Conservation (phyloP, 1,139 yeast genomes). For the Blastobotrys buckinghamii region DNA sequence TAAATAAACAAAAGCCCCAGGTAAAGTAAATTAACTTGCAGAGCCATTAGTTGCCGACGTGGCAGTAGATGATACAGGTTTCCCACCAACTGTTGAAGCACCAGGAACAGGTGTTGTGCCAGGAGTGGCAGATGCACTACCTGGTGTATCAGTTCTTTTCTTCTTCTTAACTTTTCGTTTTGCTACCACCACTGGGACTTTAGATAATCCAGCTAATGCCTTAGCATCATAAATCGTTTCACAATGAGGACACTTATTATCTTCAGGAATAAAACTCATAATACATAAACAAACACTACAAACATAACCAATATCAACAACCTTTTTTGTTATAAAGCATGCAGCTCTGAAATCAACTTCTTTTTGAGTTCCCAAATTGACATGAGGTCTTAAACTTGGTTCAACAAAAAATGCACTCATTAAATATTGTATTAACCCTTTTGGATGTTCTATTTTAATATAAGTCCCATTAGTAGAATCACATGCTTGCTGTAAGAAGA, state of each 20-base stretch:
- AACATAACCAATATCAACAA: conserved; percentile 89
- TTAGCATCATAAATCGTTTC: conserved; percentile 55
- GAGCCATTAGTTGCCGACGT: no score
- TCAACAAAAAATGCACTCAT: conserved; percentile 66
- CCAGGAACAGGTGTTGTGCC: conserved; percentile 1
- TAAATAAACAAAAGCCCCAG: no score
- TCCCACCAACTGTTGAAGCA: no score
- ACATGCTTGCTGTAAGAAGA: conserved; percentile 90
- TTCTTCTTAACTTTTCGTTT: conserved; percentile 40
- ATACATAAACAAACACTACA: conserved; percentile 92
- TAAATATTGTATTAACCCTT: conserved; percentile 72
- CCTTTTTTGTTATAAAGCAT: conserved; percentile 81
- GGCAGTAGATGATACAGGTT: no score
- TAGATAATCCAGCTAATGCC: conserved; percentile 48
- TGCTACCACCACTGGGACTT: conserved; percentile 48
- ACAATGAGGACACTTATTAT: conserved; percentile 59
- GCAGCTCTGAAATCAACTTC: conserved; percentile 93
- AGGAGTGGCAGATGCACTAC: neutral
- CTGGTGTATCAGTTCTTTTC: conserved; percentile 17
- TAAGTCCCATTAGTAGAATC: conserved; percentile 94
- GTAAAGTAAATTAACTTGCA: no score
- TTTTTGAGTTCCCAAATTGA: conserved; percentile 77
- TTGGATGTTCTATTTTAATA: conserved; percentile 62
- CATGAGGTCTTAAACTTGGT: conserved; percentile 66
- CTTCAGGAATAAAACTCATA: conserved; percentile 42